These are phyloP conservation scores for Tylopilus felleus DNA, from an alignment of 768 basidiomycete genomes.

Conservation along the genomic window DNA sequence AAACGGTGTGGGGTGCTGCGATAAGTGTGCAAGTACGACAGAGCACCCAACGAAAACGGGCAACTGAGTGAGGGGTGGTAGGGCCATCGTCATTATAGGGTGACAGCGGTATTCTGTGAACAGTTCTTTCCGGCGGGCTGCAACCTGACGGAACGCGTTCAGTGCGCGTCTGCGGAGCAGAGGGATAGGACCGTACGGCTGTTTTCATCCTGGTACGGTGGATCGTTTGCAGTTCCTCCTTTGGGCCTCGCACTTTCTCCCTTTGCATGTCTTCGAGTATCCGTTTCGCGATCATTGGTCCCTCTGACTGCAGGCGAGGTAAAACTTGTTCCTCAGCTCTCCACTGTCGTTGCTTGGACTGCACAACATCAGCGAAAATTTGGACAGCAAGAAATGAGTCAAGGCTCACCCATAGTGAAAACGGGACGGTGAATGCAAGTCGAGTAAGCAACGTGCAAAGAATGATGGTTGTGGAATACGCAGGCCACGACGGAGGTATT, in stretches of 20 bases:
- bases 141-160: slow-evolving; percentile 39
- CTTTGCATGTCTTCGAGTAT: slow-evolving; percentile 50
- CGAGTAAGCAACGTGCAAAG: slow-evolving; percentile 61
- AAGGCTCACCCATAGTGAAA: slow-evolving; percentile 67
- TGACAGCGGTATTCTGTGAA: slow-evolving; percentile 55
- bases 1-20: slow-evolving; percentile 58
- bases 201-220: slow-evolving; percentile 47
- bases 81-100: slow-evolving; percentile 52
- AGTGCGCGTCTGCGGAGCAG: background rate
- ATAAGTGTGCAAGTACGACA: slow-evolving; percentile 51
- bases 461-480: slow-evolving; percentile 75
- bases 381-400: background rate
- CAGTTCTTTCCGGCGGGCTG: slow-evolving; percentile 55
- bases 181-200: slow-evolving; percentile 36
- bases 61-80: slow-evolving; percentile 64
- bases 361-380: slow-evolving; percentile 12
- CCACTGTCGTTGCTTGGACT: slow-evolving; percentile 63
- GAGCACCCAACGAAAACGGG: slow-evolving; percentile 72
- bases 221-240: slow-evolving; percentile 45
- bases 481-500: slow-evolving; percentile 60
- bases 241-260: slow-evolving; percentile 52
- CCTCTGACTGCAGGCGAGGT: slow-evolving; percentile 52
- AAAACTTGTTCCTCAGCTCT: slow-evolving; percentile 58
- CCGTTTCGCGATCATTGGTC: slow-evolving; percentile 35
- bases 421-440: slow-evolving; percentile 57